A percentile compares a stretch with the other conserved stretches of the same genome.
Conservation (phyloP, 345 rosid species). For the Hirschfeldia incana region DNA sequence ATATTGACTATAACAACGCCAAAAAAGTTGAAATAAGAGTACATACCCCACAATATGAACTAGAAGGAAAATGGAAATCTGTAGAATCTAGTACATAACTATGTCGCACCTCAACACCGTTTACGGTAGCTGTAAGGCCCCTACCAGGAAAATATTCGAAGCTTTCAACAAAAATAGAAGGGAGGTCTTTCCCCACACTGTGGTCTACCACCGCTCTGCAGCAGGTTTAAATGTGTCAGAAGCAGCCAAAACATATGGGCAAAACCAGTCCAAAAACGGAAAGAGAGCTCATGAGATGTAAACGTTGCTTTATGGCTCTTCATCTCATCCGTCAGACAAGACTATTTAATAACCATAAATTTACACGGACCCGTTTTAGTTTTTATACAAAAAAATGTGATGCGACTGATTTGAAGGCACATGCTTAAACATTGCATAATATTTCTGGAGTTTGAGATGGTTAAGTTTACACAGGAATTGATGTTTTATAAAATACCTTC, state of each 20-base stretch:
- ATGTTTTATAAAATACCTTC: conserved; percentile 58
- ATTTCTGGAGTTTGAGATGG: neutral
- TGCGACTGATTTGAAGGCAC: neutral
- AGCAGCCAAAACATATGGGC: conserved; percentile 2
- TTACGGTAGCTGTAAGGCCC: conserved; percentile 91
- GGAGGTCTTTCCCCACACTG: conserved; percentile 86
- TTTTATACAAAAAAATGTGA: neutral
- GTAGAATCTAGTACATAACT: neutral
- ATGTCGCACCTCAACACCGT: conserved; percentile 53
- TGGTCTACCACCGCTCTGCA: conserved; percentile 97
- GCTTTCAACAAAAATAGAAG: conserved; percentile 75
- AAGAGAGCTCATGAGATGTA: neutral
- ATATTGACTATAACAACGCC: conserved; percentile 59
- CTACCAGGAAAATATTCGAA: conserved; percentile 93
- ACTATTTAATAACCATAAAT: neutral
- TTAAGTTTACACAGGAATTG: neutral
- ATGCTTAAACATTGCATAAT: neutral
- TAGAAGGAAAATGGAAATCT: neutral
- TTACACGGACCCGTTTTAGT: neutral
- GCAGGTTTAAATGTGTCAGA: conserved; percentile 19
- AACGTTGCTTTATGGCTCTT: neutral
- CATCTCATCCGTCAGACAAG: neutral
- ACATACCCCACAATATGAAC: neutral
- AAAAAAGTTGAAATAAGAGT: conserved; percentile 25
- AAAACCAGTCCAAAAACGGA: neutral